These are phyloP conservation scores for Athelia psychrophila DNA, from an alignment of 1,284 basidiomycete species.

Conservation along the genomic window DNA sequence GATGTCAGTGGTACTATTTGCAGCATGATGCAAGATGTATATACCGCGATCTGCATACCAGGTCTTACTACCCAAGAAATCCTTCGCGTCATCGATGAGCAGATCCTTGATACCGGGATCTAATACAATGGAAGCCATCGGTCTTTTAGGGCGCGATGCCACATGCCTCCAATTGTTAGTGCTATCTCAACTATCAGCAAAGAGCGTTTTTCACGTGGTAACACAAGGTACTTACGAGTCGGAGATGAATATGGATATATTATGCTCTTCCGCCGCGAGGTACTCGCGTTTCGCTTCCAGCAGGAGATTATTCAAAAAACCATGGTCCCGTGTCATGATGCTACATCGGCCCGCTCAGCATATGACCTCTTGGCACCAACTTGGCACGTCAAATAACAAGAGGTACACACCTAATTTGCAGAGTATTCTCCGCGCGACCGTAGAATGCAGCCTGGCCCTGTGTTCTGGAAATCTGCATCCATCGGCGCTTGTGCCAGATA, in stretches of 20 bases:
- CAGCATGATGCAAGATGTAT: constrained; percentile 38
- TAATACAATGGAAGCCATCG: constrained; percentile 62
- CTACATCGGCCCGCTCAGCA: constrained; percentile 24
- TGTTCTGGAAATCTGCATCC: constrained; percentile 41
- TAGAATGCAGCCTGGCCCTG: constrained; percentile 31
- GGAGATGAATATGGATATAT: constrained; percentile 55
- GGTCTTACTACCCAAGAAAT: constrained; percentile 60
- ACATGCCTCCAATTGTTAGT: constrained; percentile 51
- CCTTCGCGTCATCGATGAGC: constrained; percentile 61
- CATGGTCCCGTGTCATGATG: constrained; percentile 48
- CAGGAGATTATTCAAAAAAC: constrained; percentile 47
- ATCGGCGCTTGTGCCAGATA: constrained; percentile 48
- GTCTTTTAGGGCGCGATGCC: constrained; percentile 58
- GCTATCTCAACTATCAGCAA: constrained; percentile 13
- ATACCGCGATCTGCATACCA: constrained; percentile 74
- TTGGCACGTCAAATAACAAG: no score
- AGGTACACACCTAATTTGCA: constrained; percentile 34
- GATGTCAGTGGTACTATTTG: neutral
- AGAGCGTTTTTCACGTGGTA: neutral
- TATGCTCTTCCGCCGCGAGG: constrained; percentile 45
- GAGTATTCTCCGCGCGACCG: constrained; percentile 29
- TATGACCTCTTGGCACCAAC: no score
- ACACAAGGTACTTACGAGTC: constrained; percentile 32
- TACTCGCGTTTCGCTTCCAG: constrained; percentile 56
- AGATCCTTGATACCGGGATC: constrained; percentile 64